Evolutionary conservation across 371 early-diverging fungal genomes (phyloP), one percentile per base, ranked within the genome.

Genomic region (Blakeslea trispora): DNA sequence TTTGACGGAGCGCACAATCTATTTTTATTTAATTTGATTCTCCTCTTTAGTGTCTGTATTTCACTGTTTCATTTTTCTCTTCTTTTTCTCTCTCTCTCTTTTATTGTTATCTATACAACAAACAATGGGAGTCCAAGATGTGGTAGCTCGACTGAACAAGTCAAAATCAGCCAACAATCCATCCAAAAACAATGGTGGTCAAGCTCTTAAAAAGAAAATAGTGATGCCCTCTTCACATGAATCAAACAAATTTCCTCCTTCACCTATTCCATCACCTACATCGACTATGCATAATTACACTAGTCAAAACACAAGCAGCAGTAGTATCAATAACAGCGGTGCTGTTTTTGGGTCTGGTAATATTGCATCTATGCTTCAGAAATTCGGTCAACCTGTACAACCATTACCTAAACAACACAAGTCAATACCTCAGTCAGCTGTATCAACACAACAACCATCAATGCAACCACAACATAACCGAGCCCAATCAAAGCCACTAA

Each of bases 121-220:
- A 28, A 28, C 3, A 28, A 72, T 76, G 77, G 71, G 77, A 34
- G 73, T 73, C 32, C 71, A 72, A 55, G 69, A 71, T 41, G 65
- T 71, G 21, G 69, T 73, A 23, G 73, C 73, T 55, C 68, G 66
- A 45, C 57, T 76, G 11, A 76, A 72, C 49, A 64, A 68, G 49
- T 51, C 66, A 19, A 63, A 51, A 37, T 46, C 64, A 35, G 53
- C 53, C 21, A 57, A 34, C 35, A 44, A 48, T 57, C 7, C 47
- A 22, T 31, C 53, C 41, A 49, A 24, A 19, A 6, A 47, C 6
- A 37, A 22, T 18, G 11, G 43, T 21, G 40, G 39, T 39, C 52
- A 46, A n/a, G 45, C 44, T 15, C 51, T 51, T 11, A 45, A 57
- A 15, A 58, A 50, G 32, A 57, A 54, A 42, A 42, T 41, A 13